Conservation (phyloP, 192 early-diverging fungal species). For the Rhizoclosmatium sp. region DNA sequence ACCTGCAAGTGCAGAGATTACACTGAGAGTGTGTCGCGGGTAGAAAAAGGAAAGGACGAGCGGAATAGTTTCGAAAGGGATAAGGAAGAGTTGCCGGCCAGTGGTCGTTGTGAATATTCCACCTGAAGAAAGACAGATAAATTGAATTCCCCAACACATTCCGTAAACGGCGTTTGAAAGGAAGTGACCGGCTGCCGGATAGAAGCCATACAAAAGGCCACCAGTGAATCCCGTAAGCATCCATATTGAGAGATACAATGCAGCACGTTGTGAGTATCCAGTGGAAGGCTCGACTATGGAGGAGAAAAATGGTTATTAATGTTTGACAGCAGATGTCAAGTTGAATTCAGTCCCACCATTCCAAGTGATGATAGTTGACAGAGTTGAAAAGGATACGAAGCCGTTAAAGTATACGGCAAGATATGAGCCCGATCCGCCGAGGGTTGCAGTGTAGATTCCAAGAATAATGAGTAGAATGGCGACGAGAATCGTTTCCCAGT, state of each 20-base stretch:
- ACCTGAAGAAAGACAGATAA: constrained; percentile 12
- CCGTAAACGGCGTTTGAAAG: neutral
- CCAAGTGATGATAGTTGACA: constrained; percentile 4
- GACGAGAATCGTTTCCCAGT: constrained; percentile 14
- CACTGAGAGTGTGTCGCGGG: neutral
- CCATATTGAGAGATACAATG: constrained; percentile 8
- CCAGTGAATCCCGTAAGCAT: constrained; percentile 14
- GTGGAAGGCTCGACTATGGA: constrained; percentile 7
- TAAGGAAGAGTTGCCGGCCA: neutral
- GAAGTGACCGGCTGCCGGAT: neutral
- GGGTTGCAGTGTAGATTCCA: neutral
- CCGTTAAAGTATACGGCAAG: constrained; percentile 1
- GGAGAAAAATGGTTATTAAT: neutral
- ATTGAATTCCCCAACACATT: constrained; percentile 3
- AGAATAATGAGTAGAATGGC: neutral
- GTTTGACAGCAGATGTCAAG: neutral
- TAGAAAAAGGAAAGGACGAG: constrained; percentile 5
- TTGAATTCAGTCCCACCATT: constrained; percentile 5
- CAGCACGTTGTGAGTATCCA: constrained; percentile 20
- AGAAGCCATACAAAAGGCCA: constrained; percentile 11
- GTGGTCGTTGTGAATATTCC: constrained; percentile 4
- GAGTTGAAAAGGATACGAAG: neutral
- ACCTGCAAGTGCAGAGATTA: neutral
- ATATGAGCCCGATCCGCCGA: constrained; percentile 7
- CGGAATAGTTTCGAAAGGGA: constrained; percentile 2